Evolutionary conservation across 1,284 basidiomycete genomes (phyloP), one percentile per base, ranked within the genome.

Genomic region (Coniophora puteana): DNA sequence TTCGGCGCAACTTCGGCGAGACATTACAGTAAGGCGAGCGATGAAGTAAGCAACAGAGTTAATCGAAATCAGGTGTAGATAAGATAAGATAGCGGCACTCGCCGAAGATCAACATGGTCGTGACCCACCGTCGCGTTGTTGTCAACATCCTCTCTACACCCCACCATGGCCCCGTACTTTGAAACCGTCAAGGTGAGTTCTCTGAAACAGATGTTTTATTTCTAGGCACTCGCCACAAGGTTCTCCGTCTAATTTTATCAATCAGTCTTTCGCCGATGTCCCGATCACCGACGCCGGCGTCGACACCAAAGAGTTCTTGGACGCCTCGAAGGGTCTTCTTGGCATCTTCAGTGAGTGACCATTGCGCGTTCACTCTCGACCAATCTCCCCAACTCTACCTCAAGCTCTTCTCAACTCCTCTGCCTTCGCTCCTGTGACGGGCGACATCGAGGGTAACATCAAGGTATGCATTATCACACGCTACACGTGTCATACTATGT

Each of bases 391-490:
- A 38, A 16, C 27, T 44, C 26, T 43, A 35, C 7, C 13, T 10
- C 4, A 51, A 93, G 95, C 93, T 71, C 72, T 97, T 17, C 83
- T 99, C 37, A 88, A 89, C 47, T 92, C 89, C 51, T 67, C 88
- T 4, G 91, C 94, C 0, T 98, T 99, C 62, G 53, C 69, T 3
- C 73, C 88, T 18, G 95, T 99, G 6, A 84, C 93, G 66, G 78
- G 65, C 51, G 96, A 99, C 68, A 63, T 99, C 54, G 89, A 80
- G 45, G 91, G 93, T 20, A 99, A 99, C 69, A 96, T 99, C 63
- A 71, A 73, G 41, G 93, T 94, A 54, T 58, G 83, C 42, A 43
- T 53, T 12, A 10, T 20, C 26, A 33, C 37, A 40, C 27, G 20
- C 38, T 18, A 36, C 27, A 34, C 11, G 2, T 8, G 20, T 35